Evolutionary conservation across 2,329 filamentous ascomycete genomes (phyloP), one percentile per base, ranked within the genome.

Genomic region (Coniochaeta ligniaria): DNA sequence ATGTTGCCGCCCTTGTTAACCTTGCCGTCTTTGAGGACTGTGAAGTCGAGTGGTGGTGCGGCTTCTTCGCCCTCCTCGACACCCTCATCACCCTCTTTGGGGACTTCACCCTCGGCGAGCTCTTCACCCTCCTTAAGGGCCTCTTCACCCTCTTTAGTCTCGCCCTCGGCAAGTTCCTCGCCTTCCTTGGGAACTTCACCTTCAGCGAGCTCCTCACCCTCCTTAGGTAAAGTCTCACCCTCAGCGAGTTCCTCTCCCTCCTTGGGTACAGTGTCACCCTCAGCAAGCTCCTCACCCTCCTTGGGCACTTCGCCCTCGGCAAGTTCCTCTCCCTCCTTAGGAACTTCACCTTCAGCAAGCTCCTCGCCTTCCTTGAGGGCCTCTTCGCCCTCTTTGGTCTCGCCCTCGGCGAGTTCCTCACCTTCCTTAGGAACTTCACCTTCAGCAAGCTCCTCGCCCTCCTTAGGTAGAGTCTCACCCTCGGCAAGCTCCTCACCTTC

Each of bases 11-110:
- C 68, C 70, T 86, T 85, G 26, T 52, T 58, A 47, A 91, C 79
- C 62, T 85, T 88, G 59, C 78, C 77, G 61, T 77, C 79, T 61
- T 81, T 89, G 72, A 80, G 80, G 38, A 91, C 84, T 6, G 82
- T 86, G 63, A 85, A 83, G 66, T 84, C 81, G 12, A 77, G 64
- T 63, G 82, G 83, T 67, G 86, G 83, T 3, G 80, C 61, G 24
- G 36, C 61, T 6, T 52, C 59, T 43, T 66, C 61, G 14, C 28
- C 52, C 28, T 61, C 54, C n/a, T 62, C 61, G 14, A 57, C 60
- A 56, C 60, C 57, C 26, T 59, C 59, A 43, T 86, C 83, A 33
- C 59, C 50, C 8, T 57, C 45, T 43, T 62, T 61, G 14, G 57
- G 50, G 8, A 56, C 59, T 59, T 56, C 58, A 31, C 57, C 59